These are phyloP conservation scores for Condylostoma magnum DNA, from an alignment of 169 alveolate genomes.

Conservation along the genomic window DNA sequence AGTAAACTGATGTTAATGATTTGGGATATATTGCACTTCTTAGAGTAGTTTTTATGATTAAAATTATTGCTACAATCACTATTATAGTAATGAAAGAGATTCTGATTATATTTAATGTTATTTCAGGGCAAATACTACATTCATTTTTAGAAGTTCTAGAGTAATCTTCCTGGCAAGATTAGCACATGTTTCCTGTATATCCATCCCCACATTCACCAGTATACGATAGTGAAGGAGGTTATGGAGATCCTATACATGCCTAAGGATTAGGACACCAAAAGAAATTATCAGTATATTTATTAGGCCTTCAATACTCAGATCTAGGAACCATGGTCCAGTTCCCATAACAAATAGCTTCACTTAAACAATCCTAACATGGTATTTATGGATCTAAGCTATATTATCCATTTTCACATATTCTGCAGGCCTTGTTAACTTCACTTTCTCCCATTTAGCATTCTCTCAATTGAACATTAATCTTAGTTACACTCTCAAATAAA, in stretches of 20 bases:
- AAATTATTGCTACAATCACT: background rate
- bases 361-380: background rate
- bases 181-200: conserved; percentile 8
- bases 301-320: background rate
- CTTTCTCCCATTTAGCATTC: conserved; percentile 4
- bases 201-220: background rate
- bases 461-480: background rate
- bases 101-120: background rate
- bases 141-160: background rate
- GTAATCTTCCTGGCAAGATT: background rate
- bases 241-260: background rate
- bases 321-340: background rate
- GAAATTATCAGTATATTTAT: background rate
- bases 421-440: background rate
- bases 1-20: background rate
- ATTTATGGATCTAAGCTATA: background rate
- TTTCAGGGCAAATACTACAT: background rate
- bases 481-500: background rate
- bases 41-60: background rate
- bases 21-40: background rate
- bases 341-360: background rate
- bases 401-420: background rate
- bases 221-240: background rate
- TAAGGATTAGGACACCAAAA: background rate
- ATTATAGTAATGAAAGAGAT: background rate